Evolutionary conservation across 1,284 basidiomycete species (phyloP), one percentile per base, ranked within the genome.

Genomic region (Apiotrichum siamense): DNA sequence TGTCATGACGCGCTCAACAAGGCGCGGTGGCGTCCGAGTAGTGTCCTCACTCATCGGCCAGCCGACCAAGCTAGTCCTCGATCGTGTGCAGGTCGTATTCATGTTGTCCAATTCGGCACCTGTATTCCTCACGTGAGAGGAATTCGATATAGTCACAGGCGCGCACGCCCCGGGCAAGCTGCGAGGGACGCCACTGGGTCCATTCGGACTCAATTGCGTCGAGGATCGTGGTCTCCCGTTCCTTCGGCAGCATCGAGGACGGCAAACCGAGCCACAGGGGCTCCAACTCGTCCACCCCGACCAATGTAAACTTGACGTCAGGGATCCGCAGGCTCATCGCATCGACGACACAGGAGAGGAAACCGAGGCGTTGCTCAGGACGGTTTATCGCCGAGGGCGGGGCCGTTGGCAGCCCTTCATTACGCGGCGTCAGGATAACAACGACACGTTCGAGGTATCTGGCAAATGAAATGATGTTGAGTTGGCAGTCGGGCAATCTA

Each of bases 71-170:
- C 29, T 35, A 39, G 21, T 39, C 38, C 21, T 42, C 40, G 7
- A 42, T 21, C 18, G 43, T 44, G 23, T 44, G 32, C 7, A 44
- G 43, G 4, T 35, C 43, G 20, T 44, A 44, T n/a, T 44, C 32
- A 24, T 7, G 3, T 27, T 33, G 21, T 7, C 43, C 43, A 24
- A 44, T 13, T 11, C 32, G 43, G 3, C 17, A 17, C 21, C 21
- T 33, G 23, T 44, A 44, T 12, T 35, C 32, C 7, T 44, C 31
- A 31, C 43, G 43, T 6, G 43, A 25, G 32, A 44, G 43, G n/a
- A 44, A 44, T 24, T 35, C 43, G 31, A 44, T 23, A 32, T 31
- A 26, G 41, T 43, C 18, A 17, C 23, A 11, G 12, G 41, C 41
- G 13, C 41, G 41, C 13, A 35, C 18, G 4, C 43, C 43, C 13